These are phyloP conservation scores for Stephania yunnanensis DNA, from an alignment of 164 flowering plant genomes.

Conservation along the genomic window DNA sequence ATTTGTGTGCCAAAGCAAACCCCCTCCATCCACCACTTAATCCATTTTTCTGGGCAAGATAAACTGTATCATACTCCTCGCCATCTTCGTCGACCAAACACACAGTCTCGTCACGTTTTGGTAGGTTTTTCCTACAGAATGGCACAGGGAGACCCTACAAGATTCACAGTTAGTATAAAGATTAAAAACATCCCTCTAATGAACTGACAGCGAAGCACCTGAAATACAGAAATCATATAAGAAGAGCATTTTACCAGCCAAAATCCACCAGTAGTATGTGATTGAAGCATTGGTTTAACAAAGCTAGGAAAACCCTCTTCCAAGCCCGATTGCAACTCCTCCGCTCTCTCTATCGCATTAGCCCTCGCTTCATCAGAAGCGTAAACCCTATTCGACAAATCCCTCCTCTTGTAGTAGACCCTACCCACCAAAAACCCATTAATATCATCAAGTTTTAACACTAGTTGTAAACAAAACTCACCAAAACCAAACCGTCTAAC, in stretches of 20 bases:
- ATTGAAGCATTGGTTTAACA: constrained; percentile 66
- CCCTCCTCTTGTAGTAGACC: constrained; percentile 21
- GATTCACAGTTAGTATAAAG: not conserved
- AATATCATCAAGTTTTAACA: not conserved
- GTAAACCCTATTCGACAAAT: constrained; percentile 32
- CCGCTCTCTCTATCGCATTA: constrained; percentile 40
- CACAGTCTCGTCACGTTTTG: constrained; percentile 22
- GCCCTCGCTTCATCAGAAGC: constrained; percentile 40
- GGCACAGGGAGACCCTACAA: constrained; percentile 52
- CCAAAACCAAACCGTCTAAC: constrained; percentile 8
- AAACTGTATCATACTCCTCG: constrained; percentile 32
- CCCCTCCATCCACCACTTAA: constrained; percentile 85
- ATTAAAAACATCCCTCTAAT: too few relatives aligned
- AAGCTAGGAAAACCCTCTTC: constrained; percentile 44
- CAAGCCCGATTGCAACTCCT: constrained; percentile 27
- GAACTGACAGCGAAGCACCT: too few relatives aligned
- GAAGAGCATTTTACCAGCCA: constrained; percentile 47
- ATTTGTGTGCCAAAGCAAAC: constrained; percentile 53
- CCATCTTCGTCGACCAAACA: constrained; percentile 25
- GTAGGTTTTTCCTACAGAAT: constrained; percentile 38
- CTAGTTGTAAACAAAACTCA: not conserved
- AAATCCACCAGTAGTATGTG: constrained; percentile 67
- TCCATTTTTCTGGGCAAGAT: constrained; percentile 51
- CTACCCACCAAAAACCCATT: constrained; percentile 12
- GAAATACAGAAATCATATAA: not conserved